Evolutionary conservation across 495 filamentous ascomycete genomes (phyloP).

Genomic region (Emericellopsis terricola): DNA sequence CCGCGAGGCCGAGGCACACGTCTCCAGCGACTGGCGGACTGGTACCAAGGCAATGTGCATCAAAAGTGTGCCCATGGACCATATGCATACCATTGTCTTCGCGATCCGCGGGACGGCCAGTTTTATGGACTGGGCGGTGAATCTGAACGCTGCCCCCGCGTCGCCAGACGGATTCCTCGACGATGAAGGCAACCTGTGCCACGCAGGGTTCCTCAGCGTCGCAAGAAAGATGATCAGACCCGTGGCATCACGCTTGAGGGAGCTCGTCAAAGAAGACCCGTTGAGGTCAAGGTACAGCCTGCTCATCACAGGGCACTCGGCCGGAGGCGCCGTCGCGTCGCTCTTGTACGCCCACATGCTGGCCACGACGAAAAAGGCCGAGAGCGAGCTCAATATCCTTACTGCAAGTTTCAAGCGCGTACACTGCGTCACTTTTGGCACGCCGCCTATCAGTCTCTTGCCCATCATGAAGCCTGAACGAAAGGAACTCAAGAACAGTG

Average conservation of each 20-base stretch:
- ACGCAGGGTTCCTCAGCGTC: constrained; percentile 58
- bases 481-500: constrained; percentile 33
- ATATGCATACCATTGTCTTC: constrained; percentile 60
- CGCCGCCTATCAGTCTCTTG: constrained; percentile 54
- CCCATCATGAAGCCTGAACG: constrained; percentile 40
- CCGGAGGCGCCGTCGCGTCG: constrained; percentile 62
- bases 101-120: constrained; percentile 63
- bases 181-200: constrained; percentile 56
- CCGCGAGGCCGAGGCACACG: constrained; percentile 40
- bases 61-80: constrained; percentile 55
- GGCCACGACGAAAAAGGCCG: constrained; percentile 27
- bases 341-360: constrained; percentile 69
- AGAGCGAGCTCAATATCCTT: constrained; percentile 47
- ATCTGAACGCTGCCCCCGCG: constrained; percentile 45
- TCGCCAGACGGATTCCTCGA: constrained; percentile 51
- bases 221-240: constrained; percentile 56
- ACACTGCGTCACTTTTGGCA: constrained; percentile 70
- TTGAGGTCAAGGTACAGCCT: constrained; percentile 46
- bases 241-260: constrained; percentile 47
- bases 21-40: constrained; percentile 46
- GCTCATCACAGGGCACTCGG: constrained; percentile 69
- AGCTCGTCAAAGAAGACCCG: constrained; percentile 51
- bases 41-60: constrained; percentile 76
- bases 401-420: constrained; percentile 53
- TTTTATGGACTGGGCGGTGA: constrained; percentile 73